Percentiles rank a stretch among this genome's conserved stretches.
Conservation (phyloP, 106 monocot species). For the Vanilla planifolia region DNA sequence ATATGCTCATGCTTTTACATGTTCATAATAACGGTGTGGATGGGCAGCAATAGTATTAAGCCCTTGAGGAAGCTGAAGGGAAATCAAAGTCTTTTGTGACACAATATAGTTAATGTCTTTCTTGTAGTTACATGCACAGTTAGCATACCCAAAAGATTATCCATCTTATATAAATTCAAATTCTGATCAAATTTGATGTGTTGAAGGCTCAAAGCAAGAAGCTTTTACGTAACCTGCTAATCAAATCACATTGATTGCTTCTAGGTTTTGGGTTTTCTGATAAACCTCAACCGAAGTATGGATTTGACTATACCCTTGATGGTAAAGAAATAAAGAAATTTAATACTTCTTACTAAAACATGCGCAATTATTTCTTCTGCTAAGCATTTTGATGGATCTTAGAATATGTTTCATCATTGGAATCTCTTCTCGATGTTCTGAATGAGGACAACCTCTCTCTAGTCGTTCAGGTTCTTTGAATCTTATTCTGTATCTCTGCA, state of each 20-base stretch:
- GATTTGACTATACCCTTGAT: slow-evolving; percentile 94
- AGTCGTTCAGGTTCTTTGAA: slow-evolving; percentile 70
- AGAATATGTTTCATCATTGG: slow-evolving; percentile 82
- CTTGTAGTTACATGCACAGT: no score
- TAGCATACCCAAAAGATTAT: no score
- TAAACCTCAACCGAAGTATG: slow-evolving; percentile 96
- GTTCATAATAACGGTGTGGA: no score
- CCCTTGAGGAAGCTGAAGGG: no score
- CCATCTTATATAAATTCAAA: no score
- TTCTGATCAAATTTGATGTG: no score
- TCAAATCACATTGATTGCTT: slow-evolving; percentile 13
- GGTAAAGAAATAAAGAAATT: slow-evolving; percentile 36
- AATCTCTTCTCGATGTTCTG: slow-evolving; percentile 65
- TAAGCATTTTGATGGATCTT: slow-evolving; percentile 8
- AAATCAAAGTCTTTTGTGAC: no score
- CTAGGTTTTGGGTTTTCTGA: slow-evolving; percentile 98
- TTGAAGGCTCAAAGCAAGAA: no score
- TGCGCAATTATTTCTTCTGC: background rate
- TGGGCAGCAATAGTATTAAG: no score
- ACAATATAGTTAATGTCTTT: no score
- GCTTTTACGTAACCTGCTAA: background rate
- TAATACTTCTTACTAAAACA: background rate
- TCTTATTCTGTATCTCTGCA: background rate
- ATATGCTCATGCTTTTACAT: no score
- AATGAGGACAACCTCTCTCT: slow-evolving; percentile 56